Evolutionary conservation across 257 asterid species (phyloP).

Genomic region (Phtheirospermum japonicum): DNA sequence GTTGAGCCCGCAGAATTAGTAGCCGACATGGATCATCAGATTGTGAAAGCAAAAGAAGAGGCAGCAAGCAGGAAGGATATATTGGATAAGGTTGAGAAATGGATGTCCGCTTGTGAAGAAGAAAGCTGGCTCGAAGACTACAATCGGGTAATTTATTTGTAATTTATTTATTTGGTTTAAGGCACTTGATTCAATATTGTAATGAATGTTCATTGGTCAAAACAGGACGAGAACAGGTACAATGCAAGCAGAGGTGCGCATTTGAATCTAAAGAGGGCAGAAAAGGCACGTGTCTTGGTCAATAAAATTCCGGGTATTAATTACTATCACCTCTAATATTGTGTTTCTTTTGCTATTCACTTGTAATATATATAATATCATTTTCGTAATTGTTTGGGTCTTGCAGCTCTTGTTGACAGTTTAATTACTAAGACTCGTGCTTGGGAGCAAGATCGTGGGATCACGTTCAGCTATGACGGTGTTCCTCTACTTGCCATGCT

Average conservation of each 20-base stretch:
- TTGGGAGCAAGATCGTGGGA: conserved; percentile 89
- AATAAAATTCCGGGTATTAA: conserved; percentile 60
- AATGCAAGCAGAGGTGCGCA: conserved; percentile 80
- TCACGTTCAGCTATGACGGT: conserved; percentile 82
- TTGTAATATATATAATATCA: too few relatives aligned
- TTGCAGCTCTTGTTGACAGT: conserved; percentile 84
- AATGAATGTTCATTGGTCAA: conserved; percentile 15
- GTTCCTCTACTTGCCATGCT: conserved; percentile 99
- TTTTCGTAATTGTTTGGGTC: conserved; percentile 11
- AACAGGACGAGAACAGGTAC: conserved; percentile 74
- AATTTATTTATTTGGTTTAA: too few relatives aligned
- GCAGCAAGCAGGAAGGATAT: conserved; percentile 86
- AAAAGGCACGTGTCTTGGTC: conserved; percentile 63
- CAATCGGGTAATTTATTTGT: conserved; percentile 57
- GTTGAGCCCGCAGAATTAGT: conserved; percentile 82
- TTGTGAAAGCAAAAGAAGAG: conserved; percentile 85
- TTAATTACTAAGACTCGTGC: conserved; percentile 80
- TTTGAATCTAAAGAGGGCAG: conserved; percentile 75
- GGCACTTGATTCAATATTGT: conserved; percentile 8
- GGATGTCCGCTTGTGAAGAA: conserved; percentile 98
- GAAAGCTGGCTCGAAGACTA: conserved; percentile 99
- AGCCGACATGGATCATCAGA: conserved; percentile 91
- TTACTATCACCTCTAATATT: not conserved
- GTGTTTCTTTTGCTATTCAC: not conserved
- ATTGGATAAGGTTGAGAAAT: conserved; percentile 95